A percentile compares a stretch with the other conserved stretches of the same genome.
Conservation (phyloP, 371 early-diverging fungal species). For the Mortierella sp. region DNA sequence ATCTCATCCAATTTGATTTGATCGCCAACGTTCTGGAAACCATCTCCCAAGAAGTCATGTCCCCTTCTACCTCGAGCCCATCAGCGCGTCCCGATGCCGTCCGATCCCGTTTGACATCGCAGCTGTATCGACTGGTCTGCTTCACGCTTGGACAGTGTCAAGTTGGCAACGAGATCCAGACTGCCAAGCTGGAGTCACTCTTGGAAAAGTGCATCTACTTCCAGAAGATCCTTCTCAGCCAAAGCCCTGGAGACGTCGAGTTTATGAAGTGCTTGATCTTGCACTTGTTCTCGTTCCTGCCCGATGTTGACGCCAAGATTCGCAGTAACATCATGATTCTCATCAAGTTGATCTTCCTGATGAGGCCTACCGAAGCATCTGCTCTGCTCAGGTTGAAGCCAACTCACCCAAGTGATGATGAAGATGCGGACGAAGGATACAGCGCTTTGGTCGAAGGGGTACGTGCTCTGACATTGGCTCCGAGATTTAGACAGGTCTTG, state of each 20-base stretch:
- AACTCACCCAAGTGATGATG: conserved; percentile 46
- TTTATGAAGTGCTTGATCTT: conserved; percentile 73
- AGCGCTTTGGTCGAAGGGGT: conserved; percentile 76
- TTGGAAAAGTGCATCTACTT: conserved; percentile 73
- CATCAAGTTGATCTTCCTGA: conserved; percentile 52
- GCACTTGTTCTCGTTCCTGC: conserved; percentile 69
- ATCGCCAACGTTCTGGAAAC: conserved; percentile 66
- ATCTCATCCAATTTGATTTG: conserved; percentile 67
- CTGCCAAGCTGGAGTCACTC: conserved; percentile 56
- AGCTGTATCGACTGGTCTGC: conserved; percentile 71
- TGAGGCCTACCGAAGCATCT: conserved; percentile 36
- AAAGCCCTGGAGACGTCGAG: conserved; percentile 68
- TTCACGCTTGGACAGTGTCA: conserved; percentile 55
- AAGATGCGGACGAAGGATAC: conserved; percentile 56
- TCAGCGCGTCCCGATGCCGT: conserved; percentile 27
- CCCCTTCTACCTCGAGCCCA: conserved; percentile 11
- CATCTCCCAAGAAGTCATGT: conserved; percentile 52
- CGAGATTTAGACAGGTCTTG: too few relatives aligned
- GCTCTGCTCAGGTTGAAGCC: conserved; percentile 40
- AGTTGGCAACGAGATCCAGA: conserved; percentile 33
- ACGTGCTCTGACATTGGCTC: too few relatives aligned
- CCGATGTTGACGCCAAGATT: conserved; percentile 59
- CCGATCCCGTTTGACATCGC: conserved; percentile 53
- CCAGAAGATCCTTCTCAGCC: conserved; percentile 72
- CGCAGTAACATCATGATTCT: conserved; percentile 60